phyloP scores from a whole-genome alignment of 2,329 filamentous ascomycete genomes.

The Alternaria longipes region DNA sequence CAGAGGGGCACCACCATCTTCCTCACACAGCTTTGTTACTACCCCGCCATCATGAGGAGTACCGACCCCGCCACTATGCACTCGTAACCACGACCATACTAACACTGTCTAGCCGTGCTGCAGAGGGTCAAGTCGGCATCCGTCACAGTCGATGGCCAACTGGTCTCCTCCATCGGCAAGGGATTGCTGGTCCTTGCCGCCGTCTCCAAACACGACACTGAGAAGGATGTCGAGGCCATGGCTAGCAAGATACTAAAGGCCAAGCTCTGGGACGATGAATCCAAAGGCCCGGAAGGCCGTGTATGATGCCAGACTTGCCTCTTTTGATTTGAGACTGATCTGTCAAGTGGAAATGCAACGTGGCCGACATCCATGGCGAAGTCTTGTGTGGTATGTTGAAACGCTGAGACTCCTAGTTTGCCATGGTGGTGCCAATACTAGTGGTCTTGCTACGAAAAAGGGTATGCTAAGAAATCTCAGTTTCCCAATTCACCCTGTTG shows the following conservation, averaged over 20 bases:
- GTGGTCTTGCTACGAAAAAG: background rate
- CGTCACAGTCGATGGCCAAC: slow-evolving; percentile 89
- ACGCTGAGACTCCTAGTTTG: background rate
- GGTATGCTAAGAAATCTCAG: slow-evolving; percentile 58
- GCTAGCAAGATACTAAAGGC: slow-evolving; percentile 88
- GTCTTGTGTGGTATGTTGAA: slow-evolving; percentile 81
- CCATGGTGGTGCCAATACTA: background rate
- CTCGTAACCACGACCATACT: slow-evolving; percentile 22
- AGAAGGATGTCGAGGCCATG: slow-evolving; percentile 84
- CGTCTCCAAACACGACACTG: slow-evolving; percentile 87
- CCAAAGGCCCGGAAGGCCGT: slow-evolving; percentile 64
- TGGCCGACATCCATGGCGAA: slow-evolving; percentile 88
- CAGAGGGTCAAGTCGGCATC: slow-evolving; percentile 95
- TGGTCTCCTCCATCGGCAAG: slow-evolving; percentile 90
- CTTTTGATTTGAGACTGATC: slow-evolving; percentile 18
- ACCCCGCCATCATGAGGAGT: slow-evolving; percentile 37
- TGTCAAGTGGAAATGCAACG: slow-evolving; percentile 84
- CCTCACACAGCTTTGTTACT: slow-evolving; percentile 8
- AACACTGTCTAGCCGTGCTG: slow-evolving; percentile 73
- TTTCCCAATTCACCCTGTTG: slow-evolving; percentile 95
- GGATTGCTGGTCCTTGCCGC: slow-evolving; percentile 92
- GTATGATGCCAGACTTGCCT: slow-evolving; percentile 54
- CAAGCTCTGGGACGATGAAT: slow-evolving; percentile 88
- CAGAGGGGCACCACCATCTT: background rate
- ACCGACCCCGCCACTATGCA: slow-evolving; percentile 17